Evolutionary conservation across 108 stramenopile genomes (phyloP).

Genomic region (Skeletonema costatum): DNA sequence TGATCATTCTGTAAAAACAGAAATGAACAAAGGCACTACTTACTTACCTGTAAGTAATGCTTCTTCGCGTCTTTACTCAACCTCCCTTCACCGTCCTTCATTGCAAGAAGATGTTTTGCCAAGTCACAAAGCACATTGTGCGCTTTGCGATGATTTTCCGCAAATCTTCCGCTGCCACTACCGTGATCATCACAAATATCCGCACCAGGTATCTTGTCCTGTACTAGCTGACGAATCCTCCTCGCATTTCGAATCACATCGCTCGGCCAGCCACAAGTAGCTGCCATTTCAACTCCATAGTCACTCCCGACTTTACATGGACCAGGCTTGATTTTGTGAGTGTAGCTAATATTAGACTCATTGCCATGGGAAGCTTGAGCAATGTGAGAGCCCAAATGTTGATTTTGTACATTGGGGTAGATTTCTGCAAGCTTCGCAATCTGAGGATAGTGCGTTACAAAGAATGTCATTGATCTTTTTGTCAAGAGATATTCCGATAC

Average conservation of each 20-base stretch:
- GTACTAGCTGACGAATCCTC: constrained; percentile 37
- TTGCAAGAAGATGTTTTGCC: constrained; percentile 44
- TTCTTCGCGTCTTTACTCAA: constrained; percentile 50
- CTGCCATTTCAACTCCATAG: constrained; percentile 89
- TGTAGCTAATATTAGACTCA: constrained; percentile 64
- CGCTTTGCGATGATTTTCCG: constrained; percentile 41
- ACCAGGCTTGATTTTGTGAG: constrained; percentile 75
- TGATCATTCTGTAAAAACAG: background rate
- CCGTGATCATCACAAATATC: constrained; percentile 35
- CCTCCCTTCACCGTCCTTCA: constrained; percentile 52
- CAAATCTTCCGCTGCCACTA: constrained; percentile 15
- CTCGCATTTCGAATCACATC: constrained; percentile 56
- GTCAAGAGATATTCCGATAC: constrained; percentile 77
- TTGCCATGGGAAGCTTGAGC: constrained; percentile 30
- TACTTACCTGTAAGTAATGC: constrained; percentile 43
- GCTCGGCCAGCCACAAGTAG: constrained; percentile 80
- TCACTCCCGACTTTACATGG: constrained; percentile 67
- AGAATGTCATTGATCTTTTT: constrained; percentile 84
- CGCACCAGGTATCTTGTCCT: constrained; percentile 50
- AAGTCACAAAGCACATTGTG: constrained; percentile 47
- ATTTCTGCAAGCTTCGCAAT: constrained; percentile 64
- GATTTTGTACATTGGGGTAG: constrained; percentile 81
- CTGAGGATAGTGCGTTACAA: constrained; percentile 90
- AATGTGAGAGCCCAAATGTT: constrained; percentile 67
- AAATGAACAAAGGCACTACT: background rate